Base-by-base conservation (phyloP, 2,329 filamentous ascomycete genomes). In the Alternaria ventricosa region DNA sequence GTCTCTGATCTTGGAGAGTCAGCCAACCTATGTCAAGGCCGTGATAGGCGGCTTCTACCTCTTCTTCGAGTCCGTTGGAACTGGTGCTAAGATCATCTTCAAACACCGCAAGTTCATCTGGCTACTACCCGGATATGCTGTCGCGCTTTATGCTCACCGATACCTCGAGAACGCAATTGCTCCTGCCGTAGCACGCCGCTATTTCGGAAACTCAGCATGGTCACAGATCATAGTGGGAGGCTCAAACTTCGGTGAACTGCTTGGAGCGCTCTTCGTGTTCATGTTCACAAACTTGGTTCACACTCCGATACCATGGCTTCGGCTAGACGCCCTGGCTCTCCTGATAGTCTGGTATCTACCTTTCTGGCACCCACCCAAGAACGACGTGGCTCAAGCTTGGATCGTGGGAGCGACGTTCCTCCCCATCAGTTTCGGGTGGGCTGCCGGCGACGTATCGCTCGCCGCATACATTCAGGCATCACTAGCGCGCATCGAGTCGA, bases 401-500 rank as follows among this genome's bases (percentile, higher is more conserved):
- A 80, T 82, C 15, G 79, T 82, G 23, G 83, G 79, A 3, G 82
- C 80, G 3, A 82, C 82, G 0, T 83, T 85, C 61, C 73, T 84
- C 22, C 84, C 84, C 2, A 72, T 73, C 22, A 75, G 72, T 54
- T 84, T 85, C 55, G 84, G 84, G 20, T 86, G 84, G 84, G 84
- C 84, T 0, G 84, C 84, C 5, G 84, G 84, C 13, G 84, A 86
- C 57, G 83, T 86, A 13, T 84, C 83, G 5, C 80, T 86, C 0
- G 82, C 82, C 1, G 84, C 84, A 2, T 86, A 85, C 69, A 84
- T 86, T 53, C 84, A 86, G 69, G 83, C 84, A 4, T 82, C 82
- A 6, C 78, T 86, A n/a, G 78, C 82, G 1, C 78, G 83, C 23
- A 75, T 82, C 25, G 84, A 85, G 65, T 76, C 76, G 10, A 75